Conservation (phyloP, 2,329 filamentous ascomycete species). For the Trichoderma oligosporum region DNA sequence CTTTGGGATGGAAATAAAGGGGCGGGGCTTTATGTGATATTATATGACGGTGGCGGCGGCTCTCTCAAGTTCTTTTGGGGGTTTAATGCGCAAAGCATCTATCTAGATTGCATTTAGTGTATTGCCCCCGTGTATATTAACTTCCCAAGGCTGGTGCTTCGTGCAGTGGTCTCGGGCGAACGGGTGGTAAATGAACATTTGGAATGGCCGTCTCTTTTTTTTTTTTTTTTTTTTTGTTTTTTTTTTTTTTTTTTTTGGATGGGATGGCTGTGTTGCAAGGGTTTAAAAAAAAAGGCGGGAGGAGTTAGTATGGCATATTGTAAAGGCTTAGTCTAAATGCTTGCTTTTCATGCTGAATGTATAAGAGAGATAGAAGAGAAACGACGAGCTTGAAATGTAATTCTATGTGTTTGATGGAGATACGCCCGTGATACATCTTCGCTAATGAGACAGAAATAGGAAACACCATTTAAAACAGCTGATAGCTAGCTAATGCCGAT, state of each 20-base stretch:
- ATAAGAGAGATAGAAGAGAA: conserved; percentile 33
- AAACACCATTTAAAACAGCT: background rate
- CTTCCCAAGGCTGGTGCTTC: conserved; percentile 9
- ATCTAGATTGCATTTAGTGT: background rate
- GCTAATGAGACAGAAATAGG: too few relatives aligned
- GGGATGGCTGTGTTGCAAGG: conserved; percentile 16
- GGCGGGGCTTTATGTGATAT: conserved; percentile 4
- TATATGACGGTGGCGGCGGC: conserved; percentile 5
- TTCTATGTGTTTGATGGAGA: too few relatives aligned
- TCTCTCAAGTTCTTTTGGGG: conserved; percentile 1
- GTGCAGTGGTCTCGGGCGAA: conserved; percentile 7
- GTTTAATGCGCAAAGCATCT: background rate
- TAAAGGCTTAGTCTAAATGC: conserved; percentile 7
- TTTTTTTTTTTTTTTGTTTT: too few relatives aligned
- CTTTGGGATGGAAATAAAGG: background rate
- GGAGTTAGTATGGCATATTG: conserved; percentile 11
- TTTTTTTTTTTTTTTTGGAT: background rate
- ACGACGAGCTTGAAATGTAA: conserved; percentile 9
- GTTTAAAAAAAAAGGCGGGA: conserved; percentile 9
- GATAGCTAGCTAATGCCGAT: background rate
- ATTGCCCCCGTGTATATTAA: conserved; percentile 14
- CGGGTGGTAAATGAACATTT: conserved; percentile 2
- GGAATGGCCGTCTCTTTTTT: background rate
- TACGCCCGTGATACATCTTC: too few relatives aligned
- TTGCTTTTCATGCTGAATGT: conserved; percentile 30